These are phyloP conservation scores for Colletotrichum sublineola DNA, from an alignment of 2,329 filamentous ascomycete species.

Conservation along the genomic window DNA sequence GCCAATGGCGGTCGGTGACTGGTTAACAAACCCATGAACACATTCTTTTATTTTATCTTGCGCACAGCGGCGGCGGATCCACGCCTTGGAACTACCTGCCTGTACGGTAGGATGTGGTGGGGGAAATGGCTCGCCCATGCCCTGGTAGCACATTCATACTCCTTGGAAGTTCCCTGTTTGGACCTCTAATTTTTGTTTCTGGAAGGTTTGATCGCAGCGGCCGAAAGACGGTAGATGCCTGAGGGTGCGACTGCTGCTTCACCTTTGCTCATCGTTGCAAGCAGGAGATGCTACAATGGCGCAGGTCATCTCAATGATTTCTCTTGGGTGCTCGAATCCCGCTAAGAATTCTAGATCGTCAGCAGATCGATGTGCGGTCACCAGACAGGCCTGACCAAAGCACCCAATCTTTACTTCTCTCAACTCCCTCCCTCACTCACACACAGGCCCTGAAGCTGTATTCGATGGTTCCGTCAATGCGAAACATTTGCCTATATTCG, in stretches of 20 bases:
- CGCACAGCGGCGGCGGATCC: conserved; percentile 24
- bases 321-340: not conserved
- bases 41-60: conserved; percentile 19
- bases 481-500: conserved; percentile 29
- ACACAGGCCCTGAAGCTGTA: not conserved
- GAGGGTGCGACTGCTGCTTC: not conserved
- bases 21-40: conserved; percentile 22
- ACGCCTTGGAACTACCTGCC: conserved; percentile 5
- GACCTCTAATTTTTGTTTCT: not conserved
- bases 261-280: not conserved
- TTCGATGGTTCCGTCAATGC: not conserved
- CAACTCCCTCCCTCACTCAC: not conserved
- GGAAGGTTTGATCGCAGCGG: conserved; percentile 7
- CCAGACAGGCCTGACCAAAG: not conserved
- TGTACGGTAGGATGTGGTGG: not conserved
- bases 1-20: conserved; percentile 29
- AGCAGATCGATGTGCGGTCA: not conserved
- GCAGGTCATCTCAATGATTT: not conserved
- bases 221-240: conserved; percentile 15
- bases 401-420: not conserved
- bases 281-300: not conserved
- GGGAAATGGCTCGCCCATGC: conserved; percentile 30
- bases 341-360: conserved; percentile 1
- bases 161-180: conserved; percentile 11
- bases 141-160: not conserved